Evolutionary conservation across 345 rosid genomes (phyloP).

Genomic region (Hibiscus tridactylites): DNA sequence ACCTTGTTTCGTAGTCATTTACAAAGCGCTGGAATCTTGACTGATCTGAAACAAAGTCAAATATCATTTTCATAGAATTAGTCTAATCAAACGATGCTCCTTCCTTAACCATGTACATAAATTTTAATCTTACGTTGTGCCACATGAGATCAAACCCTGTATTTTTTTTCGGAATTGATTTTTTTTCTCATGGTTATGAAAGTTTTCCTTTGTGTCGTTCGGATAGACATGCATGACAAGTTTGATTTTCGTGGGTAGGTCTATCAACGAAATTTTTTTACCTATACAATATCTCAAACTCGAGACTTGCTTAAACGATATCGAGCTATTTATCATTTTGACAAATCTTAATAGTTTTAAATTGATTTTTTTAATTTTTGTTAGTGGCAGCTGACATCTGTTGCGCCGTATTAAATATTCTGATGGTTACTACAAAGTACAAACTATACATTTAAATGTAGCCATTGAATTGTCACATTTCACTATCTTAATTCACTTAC

Average conservation of each 20-base stretch:
- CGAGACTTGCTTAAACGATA: too few species aligned
- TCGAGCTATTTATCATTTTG: too few species aligned
- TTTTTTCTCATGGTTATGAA: too few species aligned
- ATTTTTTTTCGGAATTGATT: too few species aligned
- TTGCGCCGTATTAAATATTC: not conserved
- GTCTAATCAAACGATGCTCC: not conserved
- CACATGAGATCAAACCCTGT: not conserved
- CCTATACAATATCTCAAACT: too few species aligned
- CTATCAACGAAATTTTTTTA: too few species aligned
- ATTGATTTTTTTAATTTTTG: not conserved
- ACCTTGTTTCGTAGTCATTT: slow-evolving; percentile 92
- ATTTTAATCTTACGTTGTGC: not conserved
- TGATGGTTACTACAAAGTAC: not conserved
- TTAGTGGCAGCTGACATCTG: not conserved
- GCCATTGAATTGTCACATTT: slow-evolving; percentile 11
- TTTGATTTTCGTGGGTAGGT: too few species aligned
- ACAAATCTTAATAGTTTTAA: too few species aligned
- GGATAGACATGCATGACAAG: too few species aligned
- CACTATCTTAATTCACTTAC: slow-evolving; percentile 1
- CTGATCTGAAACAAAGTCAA: not conserved
- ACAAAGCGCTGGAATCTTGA: slow-evolving; percentile 53
- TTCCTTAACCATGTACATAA: not conserved
- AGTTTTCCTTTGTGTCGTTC: too few species aligned
- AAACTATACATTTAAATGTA: not conserved
- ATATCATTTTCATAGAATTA: not conserved